phyloP scores from a whole-genome alignment of 2,329 filamentous ascomycete genomes.

The Ceratocystis albifundus region DNA sequence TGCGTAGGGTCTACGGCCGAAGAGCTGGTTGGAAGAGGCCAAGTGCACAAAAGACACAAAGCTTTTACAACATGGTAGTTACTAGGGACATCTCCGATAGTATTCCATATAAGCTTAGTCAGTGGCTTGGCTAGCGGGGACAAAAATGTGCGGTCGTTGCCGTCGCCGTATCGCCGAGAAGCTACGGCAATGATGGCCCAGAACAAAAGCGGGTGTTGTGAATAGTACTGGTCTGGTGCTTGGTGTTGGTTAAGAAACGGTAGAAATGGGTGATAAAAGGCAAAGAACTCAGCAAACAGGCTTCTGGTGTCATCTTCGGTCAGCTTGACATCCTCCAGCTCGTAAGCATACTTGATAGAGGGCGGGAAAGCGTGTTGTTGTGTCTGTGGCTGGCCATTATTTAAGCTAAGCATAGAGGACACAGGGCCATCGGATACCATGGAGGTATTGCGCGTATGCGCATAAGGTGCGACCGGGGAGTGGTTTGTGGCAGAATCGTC shows the following conservation, averaged over 20 bases:
- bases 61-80: constrained; percentile 74
- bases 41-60: constrained; percentile 66
- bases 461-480: constrained; percentile 29
- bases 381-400: constrained; percentile 52
- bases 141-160: constrained; percentile 53
- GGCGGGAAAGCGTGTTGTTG: constrained; percentile 31
- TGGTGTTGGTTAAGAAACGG: constrained; percentile 59
- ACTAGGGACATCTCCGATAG: constrained; percentile 64
- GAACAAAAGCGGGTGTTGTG: constrained; percentile 69
- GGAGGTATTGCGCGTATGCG: constrained; percentile 49
- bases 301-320: constrained; percentile 51
- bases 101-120: constrained; percentile 63
- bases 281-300: constrained; percentile 65
- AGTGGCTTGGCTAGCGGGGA: constrained; percentile 56
- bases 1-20: constrained; percentile 72
- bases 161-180: constrained; percentile 50
- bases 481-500: constrained; percentile 43
- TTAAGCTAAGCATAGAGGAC: constrained; percentile 53
- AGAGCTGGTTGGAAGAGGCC: constrained; percentile 72
- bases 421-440: constrained; percentile 59
- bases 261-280: constrained; percentile 63
- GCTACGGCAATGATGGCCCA: constrained; percentile 73
- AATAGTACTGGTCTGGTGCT: constrained; percentile 60
- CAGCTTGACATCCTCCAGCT: constrained; percentile 52
- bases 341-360: constrained; percentile 41